These are phyloP conservation scores for Claviceps sp. DNA, from an alignment of 2,329 filamentous ascomycete genomes.

Conservation along the genomic window DNA sequence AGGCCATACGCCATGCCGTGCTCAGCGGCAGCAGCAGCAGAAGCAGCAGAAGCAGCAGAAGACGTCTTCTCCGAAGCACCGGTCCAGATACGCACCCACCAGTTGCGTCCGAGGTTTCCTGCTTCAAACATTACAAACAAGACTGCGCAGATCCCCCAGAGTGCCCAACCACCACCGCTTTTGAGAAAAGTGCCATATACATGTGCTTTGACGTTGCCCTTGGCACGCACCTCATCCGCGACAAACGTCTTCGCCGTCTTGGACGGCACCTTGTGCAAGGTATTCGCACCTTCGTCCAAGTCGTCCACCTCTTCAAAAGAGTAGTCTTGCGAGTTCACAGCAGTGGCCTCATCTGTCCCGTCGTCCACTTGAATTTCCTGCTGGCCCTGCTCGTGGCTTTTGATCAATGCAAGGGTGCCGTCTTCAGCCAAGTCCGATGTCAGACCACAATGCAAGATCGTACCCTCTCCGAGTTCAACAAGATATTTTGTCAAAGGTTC, in stretches of 20 bases:
- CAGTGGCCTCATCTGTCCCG: conserved; percentile 26
- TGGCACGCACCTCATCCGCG: conserved; percentile 60
- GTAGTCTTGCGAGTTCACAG: conserved; percentile 40
- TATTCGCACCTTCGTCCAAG: conserved; percentile 19
- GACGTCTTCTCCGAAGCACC: conserved; percentile 12
- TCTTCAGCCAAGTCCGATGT: conserved; percentile 50
- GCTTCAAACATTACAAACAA: conserved; percentile 42
- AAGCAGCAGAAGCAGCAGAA: not conserved
- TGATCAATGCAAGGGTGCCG: conserved; percentile 42
- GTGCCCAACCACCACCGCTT: conserved; percentile 48
- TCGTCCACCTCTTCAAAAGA: conserved; percentile 28
- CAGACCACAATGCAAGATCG: conserved; percentile 48
- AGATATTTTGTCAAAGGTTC: conserved; percentile 60
- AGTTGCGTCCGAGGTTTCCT: conserved; percentile 43
- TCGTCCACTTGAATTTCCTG: conserved; percentile 36
- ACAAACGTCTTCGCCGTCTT: conserved; percentile 56
- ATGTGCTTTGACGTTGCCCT: conserved; percentile 51
- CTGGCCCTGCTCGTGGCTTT: conserved; percentile 37
- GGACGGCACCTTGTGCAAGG: conserved; percentile 35
- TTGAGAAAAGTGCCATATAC: conserved; percentile 58
- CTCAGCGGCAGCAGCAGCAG: conserved; percentile 8
- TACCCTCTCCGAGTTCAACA: conserved; percentile 58
- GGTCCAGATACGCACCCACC: conserved; percentile 55
- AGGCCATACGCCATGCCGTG: conserved; percentile 31
- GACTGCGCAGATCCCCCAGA: conserved; percentile 42